These are phyloP conservation scores for Eremochloa ophiuroides DNA, from an alignment of 176 grass and related monocot species.

Conservation along the genomic window DNA sequence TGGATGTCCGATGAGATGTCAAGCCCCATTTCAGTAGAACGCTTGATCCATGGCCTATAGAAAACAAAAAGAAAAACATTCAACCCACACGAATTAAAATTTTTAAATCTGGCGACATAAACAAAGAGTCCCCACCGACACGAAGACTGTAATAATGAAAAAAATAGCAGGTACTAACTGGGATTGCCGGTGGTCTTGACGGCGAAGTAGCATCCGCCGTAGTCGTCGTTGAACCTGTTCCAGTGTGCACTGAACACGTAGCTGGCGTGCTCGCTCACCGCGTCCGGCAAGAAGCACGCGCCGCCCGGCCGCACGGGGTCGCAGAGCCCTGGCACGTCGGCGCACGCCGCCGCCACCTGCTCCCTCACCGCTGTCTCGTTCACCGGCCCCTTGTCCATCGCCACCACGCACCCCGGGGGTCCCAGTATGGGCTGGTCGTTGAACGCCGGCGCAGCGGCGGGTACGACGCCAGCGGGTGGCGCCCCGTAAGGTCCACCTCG, in stretches of 20 bases:
- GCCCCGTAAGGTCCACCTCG: constrained; percentile 47
- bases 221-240: constrained; percentile 53
- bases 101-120: not conserved
- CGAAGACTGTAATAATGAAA: not conserved
- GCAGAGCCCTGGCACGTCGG: constrained; percentile 33
- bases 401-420: constrained; percentile 46
- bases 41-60: constrained; percentile 34
- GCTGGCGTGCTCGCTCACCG: constrained; percentile 30
- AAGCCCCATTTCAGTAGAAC: too few relatives aligned
- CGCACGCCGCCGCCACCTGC: constrained; percentile 38
- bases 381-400: not conserved
- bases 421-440: constrained; percentile 51
- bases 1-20: too few relatives aligned
- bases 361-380: constrained; percentile 31
- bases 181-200: constrained; percentile 51
- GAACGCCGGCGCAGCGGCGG: constrained; percentile 32
- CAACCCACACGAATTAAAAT: not conserved
- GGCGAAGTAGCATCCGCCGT: constrained; percentile 68
- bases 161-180: constrained; percentile 26
- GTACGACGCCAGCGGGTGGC: constrained; percentile 13
- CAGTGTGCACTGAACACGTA: constrained; percentile 70
- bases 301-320: constrained; percentile 31
- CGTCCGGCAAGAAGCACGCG: constrained; percentile 32
- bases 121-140: too few relatives aligned
- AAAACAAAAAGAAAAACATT: not conserved